These are phyloP conservation scores for Graphium sp. DNA, from an alignment of 2,329 filamentous ascomycete genomes.

Conservation along the genomic window DNA sequence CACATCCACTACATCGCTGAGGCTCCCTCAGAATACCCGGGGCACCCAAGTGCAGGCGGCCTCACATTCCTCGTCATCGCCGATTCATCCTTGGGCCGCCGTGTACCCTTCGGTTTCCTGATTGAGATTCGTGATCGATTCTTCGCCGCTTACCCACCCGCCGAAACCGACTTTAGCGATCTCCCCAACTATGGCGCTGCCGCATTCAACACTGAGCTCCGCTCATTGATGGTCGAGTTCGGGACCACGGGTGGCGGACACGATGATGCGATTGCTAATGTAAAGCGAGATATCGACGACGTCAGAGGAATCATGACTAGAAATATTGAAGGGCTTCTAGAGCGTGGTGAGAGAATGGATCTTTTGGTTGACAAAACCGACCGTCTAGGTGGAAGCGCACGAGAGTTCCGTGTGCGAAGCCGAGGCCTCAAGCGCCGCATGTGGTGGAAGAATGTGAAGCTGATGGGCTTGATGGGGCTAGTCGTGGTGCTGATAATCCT, in stretches of 20 bases:
- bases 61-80: slow-evolving; percentile 88
- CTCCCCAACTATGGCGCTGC: slow-evolving; percentile 83
- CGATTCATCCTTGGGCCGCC: slow-evolving; percentile 62
- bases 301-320: slow-evolving; percentile 87
- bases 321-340: slow-evolving; percentile 80
- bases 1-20: slow-evolving; percentile 95
- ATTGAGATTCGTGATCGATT: slow-evolving; percentile 84
- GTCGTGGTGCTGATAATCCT: slow-evolving; percentile 45
- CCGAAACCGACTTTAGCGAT: slow-evolving; percentile 52
- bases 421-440: slow-evolving; percentile 77
- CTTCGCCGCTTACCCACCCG: slow-evolving; percentile 49
- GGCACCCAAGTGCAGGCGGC: slow-evolving; percentile 50
- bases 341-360: slow-evolving; percentile 86
- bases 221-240: slow-evolving; percentile 65
- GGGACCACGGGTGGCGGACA: slow-evolving; percentile 61
- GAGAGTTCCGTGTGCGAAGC: slow-evolving; percentile 80
- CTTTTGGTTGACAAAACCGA: slow-evolving; percentile 94
- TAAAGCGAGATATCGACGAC: slow-evolving; percentile 80
- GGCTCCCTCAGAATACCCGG: slow-evolving; percentile 49
- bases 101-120: slow-evolving; percentile 84
- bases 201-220: slow-evolving; percentile 68
- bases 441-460: slow-evolving; percentile 99
- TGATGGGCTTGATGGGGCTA: slow-evolving; percentile 66
- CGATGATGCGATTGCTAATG: slow-evolving; percentile 69
- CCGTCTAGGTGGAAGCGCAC: slow-evolving; percentile 68